Percentiles rank a stretch among this genome's conserved stretches.
These are phyloP conservation scores for Ramularia endophylla DNA, from an alignment of 2,329 filamentous ascomycete genomes.

Conservation along the genomic window DNA sequence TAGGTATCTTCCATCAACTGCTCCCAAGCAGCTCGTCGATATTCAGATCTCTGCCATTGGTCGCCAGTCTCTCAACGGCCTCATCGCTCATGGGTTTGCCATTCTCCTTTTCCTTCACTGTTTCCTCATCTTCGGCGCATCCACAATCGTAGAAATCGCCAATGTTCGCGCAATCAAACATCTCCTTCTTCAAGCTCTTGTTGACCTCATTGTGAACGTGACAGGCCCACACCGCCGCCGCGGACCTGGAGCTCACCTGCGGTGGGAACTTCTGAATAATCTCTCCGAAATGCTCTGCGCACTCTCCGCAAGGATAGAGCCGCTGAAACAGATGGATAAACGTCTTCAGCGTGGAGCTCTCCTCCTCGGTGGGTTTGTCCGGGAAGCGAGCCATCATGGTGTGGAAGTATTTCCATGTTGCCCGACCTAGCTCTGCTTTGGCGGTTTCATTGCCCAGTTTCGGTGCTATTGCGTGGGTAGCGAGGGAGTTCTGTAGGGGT, in stretches of 20 bases:
- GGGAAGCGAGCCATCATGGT: constrained; percentile 62
- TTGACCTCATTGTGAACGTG: constrained; percentile 64
- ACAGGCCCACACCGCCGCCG: constrained; percentile 61
- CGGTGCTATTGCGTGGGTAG: constrained; percentile 67
- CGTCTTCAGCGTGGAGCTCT: constrained; percentile 53
- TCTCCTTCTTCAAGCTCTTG: constrained; percentile 52
- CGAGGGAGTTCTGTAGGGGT: constrained; percentile 37
- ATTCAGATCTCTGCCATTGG: constrained; percentile 28
- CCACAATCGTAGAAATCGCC: constrained; percentile 64
- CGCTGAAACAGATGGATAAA: constrained; percentile 60
- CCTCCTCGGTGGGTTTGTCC: constrained; percentile 55
- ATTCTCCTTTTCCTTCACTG: constrained; percentile 11
- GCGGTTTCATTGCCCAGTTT: constrained; percentile 77
- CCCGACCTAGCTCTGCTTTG: constrained; percentile 62
- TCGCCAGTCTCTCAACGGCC: constrained; percentile 23
- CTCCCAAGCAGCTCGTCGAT: constrained; percentile 18
- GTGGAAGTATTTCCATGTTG: constrained; percentile 61
- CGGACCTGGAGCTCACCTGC: constrained; percentile 55
- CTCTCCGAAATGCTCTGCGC: constrained; percentile 57
- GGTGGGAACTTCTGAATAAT: constrained; percentile 58
- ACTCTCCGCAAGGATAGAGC: constrained; percentile 62
- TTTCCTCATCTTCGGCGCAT: constrained; percentile 49
- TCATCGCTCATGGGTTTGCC: constrained; percentile 22
- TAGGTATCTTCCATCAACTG: no score
- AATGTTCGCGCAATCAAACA: constrained; percentile 60